Percentiles rank a stretch among this genome's conserved stretches.
phyloP scores from a whole-genome alignment of 108 stramenopile genomes.

The Cylindrotheca fusiformis region DNA sequence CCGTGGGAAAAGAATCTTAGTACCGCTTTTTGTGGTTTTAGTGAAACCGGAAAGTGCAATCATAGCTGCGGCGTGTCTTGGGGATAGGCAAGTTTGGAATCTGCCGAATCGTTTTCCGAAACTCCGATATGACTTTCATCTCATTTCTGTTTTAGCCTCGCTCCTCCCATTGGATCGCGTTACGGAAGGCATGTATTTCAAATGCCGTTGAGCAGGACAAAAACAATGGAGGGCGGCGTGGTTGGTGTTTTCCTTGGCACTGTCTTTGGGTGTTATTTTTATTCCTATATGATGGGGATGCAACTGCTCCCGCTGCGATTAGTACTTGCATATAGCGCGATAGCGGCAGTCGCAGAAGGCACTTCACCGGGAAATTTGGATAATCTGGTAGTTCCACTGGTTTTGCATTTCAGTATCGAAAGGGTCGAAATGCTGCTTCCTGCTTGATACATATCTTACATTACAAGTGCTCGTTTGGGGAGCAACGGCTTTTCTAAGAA shows the following conservation, averaged over 20 bases:
- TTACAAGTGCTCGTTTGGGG: too few species aligned
- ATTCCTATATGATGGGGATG: constrained; percentile 48
- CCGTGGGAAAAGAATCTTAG: too few species aligned
- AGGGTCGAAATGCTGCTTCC: constrained; percentile 35
- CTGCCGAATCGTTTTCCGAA: too few species aligned
- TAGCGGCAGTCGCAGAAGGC: constrained; percentile 72
- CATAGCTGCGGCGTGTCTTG: constrained; percentile 55
- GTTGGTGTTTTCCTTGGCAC: constrained; percentile 69
- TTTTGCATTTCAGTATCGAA: constrained; percentile 46
- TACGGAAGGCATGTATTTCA: constrained; percentile 65
- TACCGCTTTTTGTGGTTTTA: too few species aligned
- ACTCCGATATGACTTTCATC: too few species aligned
- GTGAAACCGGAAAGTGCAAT: constrained; percentile 45
- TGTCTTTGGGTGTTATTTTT: constrained; percentile 50
- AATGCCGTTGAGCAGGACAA: constrained; percentile 53
- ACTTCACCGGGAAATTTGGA: constrained; percentile 63
- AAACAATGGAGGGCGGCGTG: constrained; percentile 75
- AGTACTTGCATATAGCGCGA: constrained; percentile 44
- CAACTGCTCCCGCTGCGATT: constrained; percentile 40
- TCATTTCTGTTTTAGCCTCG: too few species aligned
- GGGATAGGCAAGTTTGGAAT: too few species aligned
- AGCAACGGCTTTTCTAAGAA: too few species aligned
- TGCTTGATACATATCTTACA: constrained; percentile 19
- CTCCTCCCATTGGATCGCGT: constrained; percentile 51
- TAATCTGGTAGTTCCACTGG: constrained; percentile 58